Percentiles rank a stretch among this genome's conserved stretches.
phyloP scores from a whole-genome alignment of 208 protist species.

The Acanthamoeba royreba region DNA sequence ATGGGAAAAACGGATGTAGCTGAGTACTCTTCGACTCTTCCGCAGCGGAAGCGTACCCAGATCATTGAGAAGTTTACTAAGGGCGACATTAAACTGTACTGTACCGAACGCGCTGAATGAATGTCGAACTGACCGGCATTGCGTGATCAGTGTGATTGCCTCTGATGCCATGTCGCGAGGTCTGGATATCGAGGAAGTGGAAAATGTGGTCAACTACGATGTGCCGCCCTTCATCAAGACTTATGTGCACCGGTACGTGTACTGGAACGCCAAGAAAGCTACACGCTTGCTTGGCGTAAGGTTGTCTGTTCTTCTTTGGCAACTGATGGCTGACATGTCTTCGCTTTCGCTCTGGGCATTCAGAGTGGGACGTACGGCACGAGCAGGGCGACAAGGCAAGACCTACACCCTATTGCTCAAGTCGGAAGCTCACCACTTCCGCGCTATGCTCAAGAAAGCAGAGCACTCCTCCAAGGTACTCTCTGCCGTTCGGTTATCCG shows the following conservation, averaged over 20 bases:
- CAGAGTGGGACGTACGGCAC: slow-evolving; percentile 72
- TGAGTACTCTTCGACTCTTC: slow-evolving; percentile 55
- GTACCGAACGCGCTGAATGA: too few relatives aligned
- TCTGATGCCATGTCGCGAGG: slow-evolving; percentile 80
- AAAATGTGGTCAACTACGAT: slow-evolving; percentile 78
- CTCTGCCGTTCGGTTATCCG: background rate
- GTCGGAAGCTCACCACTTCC: background rate
- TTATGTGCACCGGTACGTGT: slow-evolving; percentile 71
- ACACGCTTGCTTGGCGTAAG: background rate
- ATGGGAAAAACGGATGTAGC: slow-evolving; percentile 51
- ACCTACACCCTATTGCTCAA: slow-evolving; percentile 19
- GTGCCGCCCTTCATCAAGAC: slow-evolving; percentile 63
- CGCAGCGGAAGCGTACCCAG: background rate
- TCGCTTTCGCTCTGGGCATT: too few relatives aligned
- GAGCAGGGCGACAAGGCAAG: slow-evolving; percentile 59
- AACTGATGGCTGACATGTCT: too few relatives aligned
- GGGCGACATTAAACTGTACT: slow-evolving; percentile 27
- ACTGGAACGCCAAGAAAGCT: background rate
- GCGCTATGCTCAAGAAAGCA: slow-evolving; percentile 22
- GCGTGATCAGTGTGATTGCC: slow-evolving; percentile 71
- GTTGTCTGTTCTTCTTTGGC: too few relatives aligned
- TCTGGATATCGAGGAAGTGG: slow-evolving; percentile 72
- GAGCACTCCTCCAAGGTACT: background rate
- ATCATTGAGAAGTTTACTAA: slow-evolving; percentile 31
- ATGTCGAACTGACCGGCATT: too few relatives aligned